Base-by-base conservation (phyloP, 2,329 filamentous ascomycete genomes). In the Aspergillus sp. region DNA sequence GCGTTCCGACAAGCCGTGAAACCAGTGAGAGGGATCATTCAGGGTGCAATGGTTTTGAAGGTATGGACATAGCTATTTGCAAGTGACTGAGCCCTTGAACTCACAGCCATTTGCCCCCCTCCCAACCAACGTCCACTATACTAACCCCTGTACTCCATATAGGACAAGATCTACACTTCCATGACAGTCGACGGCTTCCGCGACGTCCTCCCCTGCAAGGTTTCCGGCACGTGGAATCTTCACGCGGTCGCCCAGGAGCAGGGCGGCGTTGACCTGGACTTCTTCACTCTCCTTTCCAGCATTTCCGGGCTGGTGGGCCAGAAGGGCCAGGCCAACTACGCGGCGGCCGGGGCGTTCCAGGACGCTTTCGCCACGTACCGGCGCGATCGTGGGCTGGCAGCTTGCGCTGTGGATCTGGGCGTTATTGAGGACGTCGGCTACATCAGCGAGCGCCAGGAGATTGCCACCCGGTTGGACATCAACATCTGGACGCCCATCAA, bases 111-210 rank as follows among this genome's bases (percentile, higher is more conserved):
- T 25, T 25, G 23, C 23, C 23, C 23, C 23, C 23, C 5, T 25
- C 6, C 23, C 23, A 25, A 6, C 5, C 6, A 25, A 7, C 23
- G 23, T 42, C 52, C 63, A 54, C 51, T 59, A 2, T 73, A 50
- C 32, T 51, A n/a, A 39, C 36, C 36, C 1, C 23, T 25, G 23
- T 25, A 39, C n/a, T 4, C 10, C 36, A 25, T 25, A 25, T n/a
- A 39, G 15, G 15, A n/a, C 11, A 39, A 39, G 7, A 6, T 39
- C 1, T 13, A 61, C 19, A 51, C 23, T 6, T 25, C 74, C 6
- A 76, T 78, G 73, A 69, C 62, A 0, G 68, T 68, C 27, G 62
- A 69, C 1, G 68, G 77, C 36, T 79, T 70, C 63, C 67, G 63
- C 3, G 61, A 58, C 0, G 68, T 71, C 0, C 61, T 75, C 1